Conservation (phyloP, 352 stramenopile genomes). For the Phytophthora pinifolia region DNA sequence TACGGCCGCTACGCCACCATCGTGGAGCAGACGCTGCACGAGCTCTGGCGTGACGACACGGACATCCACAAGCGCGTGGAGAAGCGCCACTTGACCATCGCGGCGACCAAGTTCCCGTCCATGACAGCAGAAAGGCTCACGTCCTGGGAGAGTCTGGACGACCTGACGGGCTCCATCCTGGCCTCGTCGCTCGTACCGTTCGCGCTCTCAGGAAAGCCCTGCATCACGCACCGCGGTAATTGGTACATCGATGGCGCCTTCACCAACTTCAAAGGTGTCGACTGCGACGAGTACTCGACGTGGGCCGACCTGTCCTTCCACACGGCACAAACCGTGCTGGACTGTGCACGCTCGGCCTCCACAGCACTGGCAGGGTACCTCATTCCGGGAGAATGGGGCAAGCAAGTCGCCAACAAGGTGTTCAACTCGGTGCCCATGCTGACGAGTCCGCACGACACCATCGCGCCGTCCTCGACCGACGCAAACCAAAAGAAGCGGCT, state of each 20-base stretch:
- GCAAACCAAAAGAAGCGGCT: constrained; percentile 29
- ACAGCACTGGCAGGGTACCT: constrained; percentile 41
- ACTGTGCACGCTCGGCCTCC: constrained; percentile 40
- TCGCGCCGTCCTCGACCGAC: constrained; percentile 28
- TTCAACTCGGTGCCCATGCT: constrained; percentile 46
- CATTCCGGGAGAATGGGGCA: constrained; percentile 41
- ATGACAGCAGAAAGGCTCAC: constrained; percentile 56
- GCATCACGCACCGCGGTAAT: constrained; percentile 55
- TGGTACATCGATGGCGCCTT: constrained; percentile 76
- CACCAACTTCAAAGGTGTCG: constrained; percentile 74
- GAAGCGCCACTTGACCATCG: constrained; percentile 47
- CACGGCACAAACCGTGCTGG: constrained; percentile 42
- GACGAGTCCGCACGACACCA: constrained; percentile 46
- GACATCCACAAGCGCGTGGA: constrained; percentile 50
- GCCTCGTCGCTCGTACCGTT: constrained; percentile 69
- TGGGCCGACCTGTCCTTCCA: constrained; percentile 59
- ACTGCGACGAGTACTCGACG: constrained; percentile 61
- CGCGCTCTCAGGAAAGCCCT: constrained; percentile 59
- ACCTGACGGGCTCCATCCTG: constrained; percentile 67
- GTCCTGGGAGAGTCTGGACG: constrained; percentile 53
- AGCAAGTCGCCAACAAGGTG: constrained; percentile 46
- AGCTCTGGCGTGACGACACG: constrained; percentile 55
- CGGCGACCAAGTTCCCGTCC: constrained; percentile 64
- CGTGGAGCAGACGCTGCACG: constrained; percentile 48
- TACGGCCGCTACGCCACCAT: constrained; percentile 64